Base-by-base conservation (phyloP, 1,284 basidiomycete species). In the Phellinidium pouzarii region DNA sequence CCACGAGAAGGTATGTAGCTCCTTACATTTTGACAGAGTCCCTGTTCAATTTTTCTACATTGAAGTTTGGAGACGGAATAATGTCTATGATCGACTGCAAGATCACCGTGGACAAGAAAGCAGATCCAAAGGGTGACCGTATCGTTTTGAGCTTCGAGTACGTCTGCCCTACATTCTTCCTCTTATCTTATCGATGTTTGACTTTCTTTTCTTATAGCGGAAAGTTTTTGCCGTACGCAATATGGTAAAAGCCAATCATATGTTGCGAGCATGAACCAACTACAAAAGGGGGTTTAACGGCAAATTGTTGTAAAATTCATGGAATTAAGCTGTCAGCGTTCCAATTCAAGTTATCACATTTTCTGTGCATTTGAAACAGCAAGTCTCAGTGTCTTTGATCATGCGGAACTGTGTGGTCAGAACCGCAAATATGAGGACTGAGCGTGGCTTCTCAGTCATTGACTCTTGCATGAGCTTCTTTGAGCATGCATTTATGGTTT, bases 71-170 rank as follows among this genome's bases (percentile, higher is more conserved):
- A 3, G 91, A 93, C 64, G 89, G 91, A 3, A 93, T 93, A 61
- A 91, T 92, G 88, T 88, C 84, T 17, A 89, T 93, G 76, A 93
- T 94, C 56, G 87, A 90, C 65, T 93, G 90, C 68, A 80, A 79
- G 57, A 77, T 91, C 40, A 75, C 73, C 26, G 73, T 94, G 38
- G 76, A 82, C 54, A 83, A 77, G 70, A 91, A 91, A 68, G 70
- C 74, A 11, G 82, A 92, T 61, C 87, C 87, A 4, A 88, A 87
- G 62, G 90, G 90, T 20, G 89, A 92, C 62, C 82, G 90, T 36
- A 85, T 91, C 4, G 66, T 91, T 7, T 74, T 93, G 59, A 91
- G 84, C 2, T 87, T 92, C 58, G 89, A 92, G 82, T 92, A 66
- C 59, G 88, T 78, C 19, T 7, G 14, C 31, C 31, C 17, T 23